phyloP scores from a whole-genome alignment of 768 basidiomycete species.

The Tylopilus sp. region DNA sequence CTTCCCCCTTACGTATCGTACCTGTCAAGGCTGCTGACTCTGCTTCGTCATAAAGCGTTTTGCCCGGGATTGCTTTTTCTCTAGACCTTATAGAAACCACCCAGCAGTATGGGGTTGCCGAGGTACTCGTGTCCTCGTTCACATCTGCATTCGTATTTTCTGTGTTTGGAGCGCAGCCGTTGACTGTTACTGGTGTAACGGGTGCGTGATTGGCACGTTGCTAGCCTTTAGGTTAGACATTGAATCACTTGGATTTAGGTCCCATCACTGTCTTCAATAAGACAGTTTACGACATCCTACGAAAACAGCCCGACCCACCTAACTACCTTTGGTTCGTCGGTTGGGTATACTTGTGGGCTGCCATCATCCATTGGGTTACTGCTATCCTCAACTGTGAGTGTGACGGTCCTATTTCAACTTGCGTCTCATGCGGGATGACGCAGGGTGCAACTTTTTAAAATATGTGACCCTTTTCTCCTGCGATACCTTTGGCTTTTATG shows the following conservation, averaged over 20 bases:
- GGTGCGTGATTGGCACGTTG: slow-evolving; percentile 36
- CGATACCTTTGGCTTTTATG: no score
- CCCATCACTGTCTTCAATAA: slow-evolving; percentile 94
- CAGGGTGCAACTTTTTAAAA: slow-evolving; percentile 82
- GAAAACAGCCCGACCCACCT: slow-evolving; percentile 54
- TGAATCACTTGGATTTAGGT: slow-evolving; percentile 38
- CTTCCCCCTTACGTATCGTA: not conserved
- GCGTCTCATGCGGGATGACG: not conserved
- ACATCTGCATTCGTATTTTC: slow-evolving; percentile 90
- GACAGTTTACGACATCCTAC: slow-evolving; percentile 77
- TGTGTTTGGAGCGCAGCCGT: slow-evolving; percentile 83
- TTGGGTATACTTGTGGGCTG: slow-evolving; percentile 92
- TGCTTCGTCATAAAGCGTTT: slow-evolving; percentile 48
- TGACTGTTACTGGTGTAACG: slow-evolving; percentile 90
- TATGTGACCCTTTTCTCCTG: no score
- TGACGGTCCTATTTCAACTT: not conserved
- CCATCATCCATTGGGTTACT: slow-evolving; percentile 80
- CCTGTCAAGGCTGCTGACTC: not conserved
- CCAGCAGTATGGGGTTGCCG: slow-evolving; percentile 83
- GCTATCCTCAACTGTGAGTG: slow-evolving; percentile 70
- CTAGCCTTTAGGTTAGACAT: not conserved
- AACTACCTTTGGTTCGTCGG: slow-evolving; percentile 84
- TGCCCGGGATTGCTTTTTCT: slow-evolving; percentile 90
- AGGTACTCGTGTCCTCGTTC: slow-evolving; percentile 80
- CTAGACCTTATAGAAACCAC: slow-evolving; percentile 91